Conservation (phyloP, 495 filamentous ascomycete species). For the Parachaetomium inaequale region DNA sequence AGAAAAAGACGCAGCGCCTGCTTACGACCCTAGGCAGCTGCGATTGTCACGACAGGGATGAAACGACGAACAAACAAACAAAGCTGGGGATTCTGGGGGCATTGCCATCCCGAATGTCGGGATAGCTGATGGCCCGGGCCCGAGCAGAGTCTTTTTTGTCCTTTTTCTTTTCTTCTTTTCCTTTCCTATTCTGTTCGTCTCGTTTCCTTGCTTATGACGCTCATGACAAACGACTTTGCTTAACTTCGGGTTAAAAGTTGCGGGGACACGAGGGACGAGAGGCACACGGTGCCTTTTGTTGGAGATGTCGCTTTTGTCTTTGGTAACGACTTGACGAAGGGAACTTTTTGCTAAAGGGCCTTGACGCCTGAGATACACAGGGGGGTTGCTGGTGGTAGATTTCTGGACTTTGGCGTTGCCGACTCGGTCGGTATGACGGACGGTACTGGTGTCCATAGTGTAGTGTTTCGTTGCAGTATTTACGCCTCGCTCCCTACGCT, state of each 20-base stretch:
- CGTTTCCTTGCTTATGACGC: conserved; percentile 25
- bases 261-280: conserved; percentile 14
- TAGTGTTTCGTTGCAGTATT: conserved; percentile 15
- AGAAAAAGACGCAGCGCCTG: conserved; percentile 19
- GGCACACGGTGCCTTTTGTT: conserved; percentile 15
- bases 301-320: conserved; percentile 31
- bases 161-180: conserved; percentile 12
- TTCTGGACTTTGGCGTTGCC: conserved; percentile 3
- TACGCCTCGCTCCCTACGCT: not conserved
- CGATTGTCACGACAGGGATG: conserved; percentile 3
- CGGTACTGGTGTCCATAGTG: conserved; percentile 14
- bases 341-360: conserved; percentile 31
- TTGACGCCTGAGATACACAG: conserved; percentile 14
- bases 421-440: not conserved
- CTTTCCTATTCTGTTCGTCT: conserved; percentile 9
- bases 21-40: conserved; percentile 25
- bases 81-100: not conserved
- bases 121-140: not conserved
- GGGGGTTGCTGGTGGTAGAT: conserved; percentile 4
- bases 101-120: not conserved
- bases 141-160: not conserved
- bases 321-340: conserved; percentile 42
- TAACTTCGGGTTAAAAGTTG: conserved; percentile 36
- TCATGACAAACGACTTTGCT: conserved; percentile 36
- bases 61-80: conserved; percentile 1